These are phyloP conservation scores for Escallonia herrerae DNA, from an alignment of 129 eudicot genomes.

Conservation along the genomic window DNA sequence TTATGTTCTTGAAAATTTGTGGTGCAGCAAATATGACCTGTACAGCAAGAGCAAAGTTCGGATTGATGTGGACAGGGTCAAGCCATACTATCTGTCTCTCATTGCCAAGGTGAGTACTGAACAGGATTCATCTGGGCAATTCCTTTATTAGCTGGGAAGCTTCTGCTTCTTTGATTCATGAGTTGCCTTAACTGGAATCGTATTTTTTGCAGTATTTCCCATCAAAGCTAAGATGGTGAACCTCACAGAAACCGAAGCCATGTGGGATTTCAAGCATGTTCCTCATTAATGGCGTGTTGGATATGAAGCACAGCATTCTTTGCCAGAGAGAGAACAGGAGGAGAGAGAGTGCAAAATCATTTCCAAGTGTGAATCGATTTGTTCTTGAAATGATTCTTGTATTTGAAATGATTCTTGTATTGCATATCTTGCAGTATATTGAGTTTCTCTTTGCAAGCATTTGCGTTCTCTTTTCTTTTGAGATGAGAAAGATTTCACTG, in stretches of 20 bases:
- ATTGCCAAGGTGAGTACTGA: conserved; percentile 53
- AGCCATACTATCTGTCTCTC: conserved; percentile 81
- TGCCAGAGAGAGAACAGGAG: too few species aligned
- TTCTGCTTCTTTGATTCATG: background rate
- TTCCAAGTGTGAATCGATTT: too few species aligned
- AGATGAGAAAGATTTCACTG: too few species aligned
- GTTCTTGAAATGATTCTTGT: too few species aligned
- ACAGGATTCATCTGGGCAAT: background rate
- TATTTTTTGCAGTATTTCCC: conserved; percentile 51
- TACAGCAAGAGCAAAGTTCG: conserved; percentile 90
- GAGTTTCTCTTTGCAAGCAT: too few species aligned
- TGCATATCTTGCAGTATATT: too few species aligned
- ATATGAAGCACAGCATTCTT: too few species aligned
- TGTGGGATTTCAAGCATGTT: too few species aligned
- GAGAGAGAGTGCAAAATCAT: too few species aligned
- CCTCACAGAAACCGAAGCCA: background rate
- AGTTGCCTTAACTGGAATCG: background rate
- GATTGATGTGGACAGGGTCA: conserved; percentile 72
- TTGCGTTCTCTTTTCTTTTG: too few species aligned
- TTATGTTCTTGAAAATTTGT: background rate
- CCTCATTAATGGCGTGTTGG: too few species aligned
- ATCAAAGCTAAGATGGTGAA: conserved; percentile 58
- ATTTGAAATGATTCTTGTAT: too few species aligned
- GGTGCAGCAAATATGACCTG: conserved; percentile 73
- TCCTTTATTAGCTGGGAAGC: background rate